Evolutionary conservation across 345 rosid genomes (phyloP), one percentile per base, ranked within the genome.

Genomic region (Citrus hindsii): DNA sequence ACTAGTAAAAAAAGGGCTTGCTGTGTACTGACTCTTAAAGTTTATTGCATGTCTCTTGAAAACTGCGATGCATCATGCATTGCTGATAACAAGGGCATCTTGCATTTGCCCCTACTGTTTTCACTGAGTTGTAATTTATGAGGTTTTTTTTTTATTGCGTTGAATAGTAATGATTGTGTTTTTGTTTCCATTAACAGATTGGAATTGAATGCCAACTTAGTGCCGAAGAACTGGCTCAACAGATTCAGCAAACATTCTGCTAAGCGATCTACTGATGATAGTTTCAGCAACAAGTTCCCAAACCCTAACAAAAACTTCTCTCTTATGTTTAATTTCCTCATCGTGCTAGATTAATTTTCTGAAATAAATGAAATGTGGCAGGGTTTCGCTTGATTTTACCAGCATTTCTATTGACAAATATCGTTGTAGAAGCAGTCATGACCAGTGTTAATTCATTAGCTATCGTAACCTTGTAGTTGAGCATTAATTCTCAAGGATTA

Each of bases 121-220:
- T 79, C 68, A 16, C 24, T 19, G 30, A 81, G 53, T 8, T 72
- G 55, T 1, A 37, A 37, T 9, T 66, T 35, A 63, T 6, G 18
- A 1, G 18, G 67, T 33, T 28, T 62, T 30, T 5, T 21, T 30
- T 65, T 63, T 73, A 18, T 22, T 30, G 67, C 37, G 22, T 6
- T 46, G 14, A 28, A 24, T 73, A 10, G 53, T 67, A 67, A 61
- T 58, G 13, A 67, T 33, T 14, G 14, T 22, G 22, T 65, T 19
- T 70, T 35, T 62, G 55, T 35, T 72, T 74, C 65, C 33, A 5
- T 59, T 58, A 1, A 32, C 88, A 96, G 99, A 92, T 96, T 83
- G 99, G 99, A 86, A 87, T 92, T 79, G 97, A 92, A 85, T 96
- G 99, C 85, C 97, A 82, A 86, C 94, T 96, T 16, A 94, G 98